These are phyloP conservation scores for Mrakiaceae sp. DNA, from an alignment of 1,284 basidiomycete genomes.

Conservation along the genomic window DNA sequence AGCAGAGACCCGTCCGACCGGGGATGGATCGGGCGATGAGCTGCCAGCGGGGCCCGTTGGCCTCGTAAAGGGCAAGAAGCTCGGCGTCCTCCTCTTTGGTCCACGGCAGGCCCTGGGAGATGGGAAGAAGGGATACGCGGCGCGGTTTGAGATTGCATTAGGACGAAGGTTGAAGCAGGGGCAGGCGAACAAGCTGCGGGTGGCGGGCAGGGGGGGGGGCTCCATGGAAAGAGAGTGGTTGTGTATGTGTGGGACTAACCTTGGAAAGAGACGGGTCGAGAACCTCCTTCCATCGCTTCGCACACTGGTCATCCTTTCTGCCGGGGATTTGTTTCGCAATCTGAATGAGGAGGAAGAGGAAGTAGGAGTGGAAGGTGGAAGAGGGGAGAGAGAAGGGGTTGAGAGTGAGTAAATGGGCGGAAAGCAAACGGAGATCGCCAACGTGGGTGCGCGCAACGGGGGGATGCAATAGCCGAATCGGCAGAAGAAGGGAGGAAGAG, in stretches of 20 bases:
- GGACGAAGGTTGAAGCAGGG: not conserved
- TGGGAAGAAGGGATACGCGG: not conserved
- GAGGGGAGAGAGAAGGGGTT: no score
- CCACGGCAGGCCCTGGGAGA: slow-evolving; percentile 13
- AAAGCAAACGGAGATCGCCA: no score
- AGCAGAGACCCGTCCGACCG: slow-evolving; percentile 19
- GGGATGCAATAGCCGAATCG: no score
- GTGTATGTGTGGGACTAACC: slow-evolving; percentile 1
- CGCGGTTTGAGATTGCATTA: no score
- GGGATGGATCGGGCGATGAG: slow-evolving; percentile 35
- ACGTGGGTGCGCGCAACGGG: no score
- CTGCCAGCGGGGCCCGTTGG: slow-evolving; percentile 26
- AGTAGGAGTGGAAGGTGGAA: not conserved
- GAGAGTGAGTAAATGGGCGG: no score
- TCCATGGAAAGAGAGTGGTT: not conserved
- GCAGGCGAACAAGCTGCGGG: not conserved
- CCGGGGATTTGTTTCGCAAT: slow-evolving; percentile 32
- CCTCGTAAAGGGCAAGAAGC: slow-evolving; percentile 10
- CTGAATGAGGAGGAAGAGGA: slow-evolving; percentile 26
- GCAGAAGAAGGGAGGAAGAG: no score
- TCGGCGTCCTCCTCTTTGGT: slow-evolving; percentile 12
- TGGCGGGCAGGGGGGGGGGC: slow-evolving; percentile 8
- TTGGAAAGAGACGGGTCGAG: slow-evolving; percentile 16
- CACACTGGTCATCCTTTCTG: slow-evolving; percentile 27
- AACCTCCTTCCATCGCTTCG: slow-evolving; percentile 17